Base-by-base conservation (phyloP, 2,329 filamentous ascomycete genomes). In the Colletotrichum simmondsii region DNA sequence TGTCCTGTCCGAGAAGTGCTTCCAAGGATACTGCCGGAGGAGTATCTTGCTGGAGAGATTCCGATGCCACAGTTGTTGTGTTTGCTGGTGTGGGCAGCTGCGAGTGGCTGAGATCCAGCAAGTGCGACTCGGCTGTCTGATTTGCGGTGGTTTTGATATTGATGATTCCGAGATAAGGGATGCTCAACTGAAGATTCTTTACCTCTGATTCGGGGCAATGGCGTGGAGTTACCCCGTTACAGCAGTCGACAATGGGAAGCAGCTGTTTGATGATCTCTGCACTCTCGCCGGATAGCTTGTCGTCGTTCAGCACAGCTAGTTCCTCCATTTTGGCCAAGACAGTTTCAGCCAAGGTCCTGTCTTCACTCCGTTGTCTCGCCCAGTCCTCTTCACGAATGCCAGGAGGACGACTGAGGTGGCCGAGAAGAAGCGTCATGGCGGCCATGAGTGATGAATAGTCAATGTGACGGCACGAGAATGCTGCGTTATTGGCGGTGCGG, bases 381-480 rank as follows among this genome's bases (percentile, higher is more conserved):
- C 78, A 77, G 75, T 74, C 75, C 73, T 77, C 24, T 72, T 70
- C 65, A 42, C 74, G 71, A 4, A 57, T 42, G 11, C 35, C 42
- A 6, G 74, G 22, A 2, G 57, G 69, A 12, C 57, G 56, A 10
- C 85, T 83, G 1, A 90, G 81, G 73, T 90, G 87, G 0, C 86
- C 85, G 0, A 90, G 79, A 30, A 88, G 82, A 3, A 90, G 80
- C 0, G 87, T 86, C 80, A 87, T 86, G 46, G 84, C 83, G 0
- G 87, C 87, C 1, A 89, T 85, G 5, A 90, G 81, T 0, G 86
- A 85, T 2, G 86, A 82, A 74, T 88, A 90, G 77, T 90, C 87
- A 22, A 86, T 81, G 59, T 87, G 86, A 0, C 87, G 85, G 52
- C 85, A 87, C 22, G 83, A 83, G 59, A 81, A 82, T 3, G 82